Conservation (phyloP, 1,284 basidiomycete genomes). For the Malassezia japonica region DNA sequence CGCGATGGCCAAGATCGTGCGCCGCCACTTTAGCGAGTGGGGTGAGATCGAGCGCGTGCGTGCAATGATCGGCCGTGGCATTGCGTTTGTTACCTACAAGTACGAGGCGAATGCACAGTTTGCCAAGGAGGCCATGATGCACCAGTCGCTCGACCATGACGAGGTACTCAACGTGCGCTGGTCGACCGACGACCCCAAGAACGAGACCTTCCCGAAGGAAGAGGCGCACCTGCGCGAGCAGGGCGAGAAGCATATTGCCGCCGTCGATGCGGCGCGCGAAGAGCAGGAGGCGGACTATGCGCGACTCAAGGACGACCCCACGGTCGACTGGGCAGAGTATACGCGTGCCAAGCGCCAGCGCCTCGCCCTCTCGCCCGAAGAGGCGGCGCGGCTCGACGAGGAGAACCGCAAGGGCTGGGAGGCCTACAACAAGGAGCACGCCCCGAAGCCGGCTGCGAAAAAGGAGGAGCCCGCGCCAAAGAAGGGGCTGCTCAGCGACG, state of each 20-base stretch:
- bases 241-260: constrained; percentile 31
- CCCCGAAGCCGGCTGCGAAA: neutral
- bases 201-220: constrained; percentile 29
- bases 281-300: constrained; percentile 26
- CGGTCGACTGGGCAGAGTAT: constrained; percentile 19
- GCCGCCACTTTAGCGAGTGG: constrained; percentile 83
- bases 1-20: constrained; percentile 33
- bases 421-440: constrained; percentile 7
- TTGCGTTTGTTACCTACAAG: constrained; percentile 92
- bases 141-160: constrained; percentile 92
- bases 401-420: constrained; percentile 43
- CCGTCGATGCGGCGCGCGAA: constrained; percentile 25
- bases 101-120: constrained; percentile 79
- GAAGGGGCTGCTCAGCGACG: constrained; percentile 20
- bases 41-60: constrained; percentile 89
- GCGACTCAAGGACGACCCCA: constrained; percentile 23
- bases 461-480: constrained; percentile 15
- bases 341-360: constrained; percentile 26
- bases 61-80: constrained; percentile 82
- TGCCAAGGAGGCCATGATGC: constrained; percentile 97
- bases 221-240: constrained; percentile 25
- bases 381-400: constrained; percentile 32
- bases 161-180: constrained; percentile 72
- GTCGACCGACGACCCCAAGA: constrained; percentile 41
- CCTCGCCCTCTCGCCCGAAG: constrained; percentile 25